phyloP scores from a whole-genome alignment of 495 filamentous ascomycete genomes.

The Talaromyces wortmannii region DNA sequence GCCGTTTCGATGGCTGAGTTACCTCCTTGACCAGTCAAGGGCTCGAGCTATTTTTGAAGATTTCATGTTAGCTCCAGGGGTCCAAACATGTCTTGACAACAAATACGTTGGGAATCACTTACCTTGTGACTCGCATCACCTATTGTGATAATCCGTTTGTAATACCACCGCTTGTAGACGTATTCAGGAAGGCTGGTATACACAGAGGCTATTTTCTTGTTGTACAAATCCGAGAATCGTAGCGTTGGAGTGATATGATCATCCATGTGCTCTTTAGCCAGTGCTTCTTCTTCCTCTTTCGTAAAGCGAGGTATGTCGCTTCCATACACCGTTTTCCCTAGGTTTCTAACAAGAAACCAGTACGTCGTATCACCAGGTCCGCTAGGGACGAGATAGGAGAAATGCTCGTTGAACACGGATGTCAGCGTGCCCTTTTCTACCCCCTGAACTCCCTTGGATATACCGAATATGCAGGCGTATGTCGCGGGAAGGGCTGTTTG shows the following conservation, averaged over 20 bases:
- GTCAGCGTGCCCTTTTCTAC: conserved; percentile 7
- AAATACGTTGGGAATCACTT: neutral
- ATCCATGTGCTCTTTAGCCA: conserved; percentile 16
- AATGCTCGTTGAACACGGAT: conserved; percentile 12
- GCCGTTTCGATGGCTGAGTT: conserved; percentile 35
- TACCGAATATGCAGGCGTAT: conserved; percentile 18
- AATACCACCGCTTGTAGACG: conserved; percentile 18
- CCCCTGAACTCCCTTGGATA: conserved; percentile 8
- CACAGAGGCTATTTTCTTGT: conserved; percentile 5
- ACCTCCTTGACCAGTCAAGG: conserved; percentile 20
- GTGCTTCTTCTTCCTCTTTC: conserved; percentile 14
- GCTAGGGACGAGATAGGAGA: conserved; percentile 14
- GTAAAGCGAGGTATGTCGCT: conserved; percentile 29
- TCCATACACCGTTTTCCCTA: conserved; percentile 18
- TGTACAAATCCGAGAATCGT: conserved; percentile 11
- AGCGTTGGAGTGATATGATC: conserved; percentile 20
- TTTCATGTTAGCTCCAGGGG: too few species aligned
- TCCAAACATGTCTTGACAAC: too few species aligned
- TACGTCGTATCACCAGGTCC: conserved; percentile 14
- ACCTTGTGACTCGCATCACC: conserved; percentile 23
- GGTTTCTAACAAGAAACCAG: conserved; percentile 14
- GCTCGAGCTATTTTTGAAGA: conserved; percentile 9
- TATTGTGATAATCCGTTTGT: conserved; percentile 13
- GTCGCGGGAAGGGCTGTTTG: conserved; percentile 13
- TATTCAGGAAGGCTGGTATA: conserved; percentile 15